Percentiles rank a stretch among this genome's conserved stretches.
Evolutionary conservation across 768 basidiomycete species (phyloP).

Genomic region (Kwoniella mangroviensis): DNA sequence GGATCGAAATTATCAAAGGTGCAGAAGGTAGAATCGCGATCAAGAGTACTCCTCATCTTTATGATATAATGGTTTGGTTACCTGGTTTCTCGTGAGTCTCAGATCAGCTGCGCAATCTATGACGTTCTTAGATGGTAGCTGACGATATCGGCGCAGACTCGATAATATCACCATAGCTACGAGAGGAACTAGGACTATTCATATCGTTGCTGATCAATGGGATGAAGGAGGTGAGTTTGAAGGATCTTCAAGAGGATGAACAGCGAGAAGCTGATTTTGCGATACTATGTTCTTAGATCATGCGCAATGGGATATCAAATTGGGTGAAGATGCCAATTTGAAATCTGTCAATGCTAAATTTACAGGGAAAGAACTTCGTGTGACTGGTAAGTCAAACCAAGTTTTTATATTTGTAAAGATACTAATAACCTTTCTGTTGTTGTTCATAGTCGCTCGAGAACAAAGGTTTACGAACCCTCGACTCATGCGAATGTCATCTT

Average conservation of each 20-base stretch:
- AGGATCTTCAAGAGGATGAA: neutral
- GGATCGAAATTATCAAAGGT: slow-evolving; percentile 49
- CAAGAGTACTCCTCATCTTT: slow-evolving; percentile 29
- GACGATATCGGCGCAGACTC: slow-evolving; percentile 24
- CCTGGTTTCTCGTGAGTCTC: slow-evolving; percentile 48
- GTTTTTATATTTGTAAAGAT: no score
- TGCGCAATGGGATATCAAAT: slow-evolving; percentile 50
- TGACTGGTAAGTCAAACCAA: slow-evolving; percentile 30
- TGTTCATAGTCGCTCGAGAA: slow-evolving; percentile 19
- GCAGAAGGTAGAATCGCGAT: slow-evolving; percentile 48
- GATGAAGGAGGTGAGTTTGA: slow-evolving; percentile 41
- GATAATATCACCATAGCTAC: slow-evolving; percentile 46
- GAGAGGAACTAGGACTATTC: slow-evolving; percentile 35
- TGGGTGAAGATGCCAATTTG: slow-evolving; percentile 49
- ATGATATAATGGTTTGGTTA: slow-evolving; percentile 48
- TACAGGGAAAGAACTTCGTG: slow-evolving; percentile 36
- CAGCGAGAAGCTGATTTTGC: neutral
- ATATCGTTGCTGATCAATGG: slow-evolving; percentile 52
- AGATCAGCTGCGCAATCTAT: neutral
- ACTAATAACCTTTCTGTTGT: no score
- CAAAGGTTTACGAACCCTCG: slow-evolving; percentile 11
- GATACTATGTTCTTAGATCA: slow-evolving; percentile 37
- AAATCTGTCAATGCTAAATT: slow-evolving; percentile 42
- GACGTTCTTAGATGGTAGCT: neutral
- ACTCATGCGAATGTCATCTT: neutral